These are phyloP conservation scores for Diatrype stigma DNA, from an alignment of 2,329 filamentous ascomycete species.

Conservation along the genomic window DNA sequence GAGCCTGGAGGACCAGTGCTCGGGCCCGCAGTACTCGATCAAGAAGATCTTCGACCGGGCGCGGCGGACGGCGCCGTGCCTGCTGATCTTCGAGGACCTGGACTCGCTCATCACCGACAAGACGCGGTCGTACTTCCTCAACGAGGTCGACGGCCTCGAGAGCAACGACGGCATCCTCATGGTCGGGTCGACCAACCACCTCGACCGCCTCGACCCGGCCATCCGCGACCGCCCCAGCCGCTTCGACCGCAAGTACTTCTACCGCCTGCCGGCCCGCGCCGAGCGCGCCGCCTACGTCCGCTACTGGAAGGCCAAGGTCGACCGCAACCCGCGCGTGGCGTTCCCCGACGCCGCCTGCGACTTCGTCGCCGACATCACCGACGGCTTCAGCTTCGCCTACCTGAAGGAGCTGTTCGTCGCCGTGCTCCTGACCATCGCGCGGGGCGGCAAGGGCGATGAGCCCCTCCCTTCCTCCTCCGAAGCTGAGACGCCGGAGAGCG, in stretches of 20 bases:
- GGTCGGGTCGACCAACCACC: conserved; percentile 42
- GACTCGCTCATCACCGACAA: conserved; percentile 57
- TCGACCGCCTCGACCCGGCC: conserved; percentile 50
- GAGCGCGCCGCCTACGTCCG: conserved; percentile 45
- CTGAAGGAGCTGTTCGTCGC: conserved; percentile 1
- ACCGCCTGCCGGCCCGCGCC: conserved; percentile 39
- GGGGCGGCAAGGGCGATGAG: not conserved
- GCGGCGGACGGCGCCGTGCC: conserved; percentile 57
- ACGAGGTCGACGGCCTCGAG: conserved; percentile 61
- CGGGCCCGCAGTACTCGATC: conserved; percentile 51
- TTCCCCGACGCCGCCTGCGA: not conserved
- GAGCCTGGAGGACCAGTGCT: conserved; percentile 15
- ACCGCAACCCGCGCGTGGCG: not conserved
- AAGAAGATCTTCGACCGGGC: conserved; percentile 52
- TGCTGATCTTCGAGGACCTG: conserved; percentile 66
- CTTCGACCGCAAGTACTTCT: conserved; percentile 54
- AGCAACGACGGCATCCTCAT: conserved; percentile 57
- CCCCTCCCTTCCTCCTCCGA: not conserved
- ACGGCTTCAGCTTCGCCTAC: conserved; percentile 2
- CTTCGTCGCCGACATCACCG: not conserved
- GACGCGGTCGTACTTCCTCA: conserved; percentile 64
- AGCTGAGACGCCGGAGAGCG: not conserved
- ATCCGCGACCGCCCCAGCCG: conserved; percentile 48
- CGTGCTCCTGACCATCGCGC: not conserved
- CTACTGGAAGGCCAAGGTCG: conserved; percentile 42